Evolutionary conservation across 768 basidiomycete species (phyloP).

Genomic region (Boletus rufocinnamomeus): DNA sequence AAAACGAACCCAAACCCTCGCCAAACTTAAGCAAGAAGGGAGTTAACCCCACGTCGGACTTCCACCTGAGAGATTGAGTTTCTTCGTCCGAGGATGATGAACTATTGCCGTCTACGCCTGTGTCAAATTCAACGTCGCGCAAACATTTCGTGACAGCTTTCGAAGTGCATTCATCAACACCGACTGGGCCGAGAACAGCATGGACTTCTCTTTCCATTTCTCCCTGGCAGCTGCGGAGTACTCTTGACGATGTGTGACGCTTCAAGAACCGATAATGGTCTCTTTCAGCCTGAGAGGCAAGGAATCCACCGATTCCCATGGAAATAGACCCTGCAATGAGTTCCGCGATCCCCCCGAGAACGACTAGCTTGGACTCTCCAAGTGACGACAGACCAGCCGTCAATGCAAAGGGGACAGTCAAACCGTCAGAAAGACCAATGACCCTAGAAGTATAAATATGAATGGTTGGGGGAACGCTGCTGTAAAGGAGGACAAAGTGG

Average conservation of each 20-base stretch:
- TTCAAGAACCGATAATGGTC: constrained; percentile 89
- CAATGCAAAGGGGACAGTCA: constrained; percentile 91
- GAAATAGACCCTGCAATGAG: constrained; percentile 95
- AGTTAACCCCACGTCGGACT: constrained; percentile 81
- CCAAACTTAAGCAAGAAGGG: constrained; percentile 96
- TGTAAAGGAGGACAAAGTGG: not conserved
- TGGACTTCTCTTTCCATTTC: constrained; percentile 97
- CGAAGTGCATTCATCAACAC: constrained; percentile 83
- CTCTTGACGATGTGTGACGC: constrained; percentile 73
- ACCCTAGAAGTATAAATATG: constrained; percentile 47
- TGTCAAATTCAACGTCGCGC: constrained; percentile 60
- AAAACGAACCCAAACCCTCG: constrained; percentile 75
- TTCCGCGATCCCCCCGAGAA: constrained; percentile 93
- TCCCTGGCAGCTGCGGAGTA: constrained; percentile 85
- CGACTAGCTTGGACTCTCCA: constrained; percentile 88
- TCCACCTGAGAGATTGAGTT: constrained; percentile 59
- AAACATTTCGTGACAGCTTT: constrained; percentile 77
- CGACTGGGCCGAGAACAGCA: constrained; percentile 84
- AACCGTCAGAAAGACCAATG: constrained; percentile 87
- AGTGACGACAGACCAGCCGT: constrained; percentile 88
- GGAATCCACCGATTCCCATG: constrained; percentile 98
- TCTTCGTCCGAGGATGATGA: constrained; percentile 51
- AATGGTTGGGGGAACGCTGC: not conserved
- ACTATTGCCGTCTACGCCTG: constrained; percentile 18
- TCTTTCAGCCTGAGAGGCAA: constrained; percentile 94